Evolutionary conservation across 148 eudicot genomes (phyloP).

Genomic region (Gaultheria prostrata): DNA sequence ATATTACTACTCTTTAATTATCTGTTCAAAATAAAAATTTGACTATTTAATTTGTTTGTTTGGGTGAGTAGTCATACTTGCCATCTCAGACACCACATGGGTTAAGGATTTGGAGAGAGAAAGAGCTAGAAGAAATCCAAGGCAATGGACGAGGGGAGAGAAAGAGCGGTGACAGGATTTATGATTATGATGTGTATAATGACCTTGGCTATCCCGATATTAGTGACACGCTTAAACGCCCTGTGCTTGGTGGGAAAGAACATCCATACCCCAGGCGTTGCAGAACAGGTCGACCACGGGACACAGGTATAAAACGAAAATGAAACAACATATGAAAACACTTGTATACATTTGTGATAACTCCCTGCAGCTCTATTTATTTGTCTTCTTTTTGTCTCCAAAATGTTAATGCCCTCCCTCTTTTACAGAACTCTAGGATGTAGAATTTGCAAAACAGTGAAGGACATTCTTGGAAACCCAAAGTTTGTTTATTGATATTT

Average conservation of each 20-base stretch:
- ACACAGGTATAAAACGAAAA: too few relatives aligned
- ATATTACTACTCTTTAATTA: too few relatives aligned
- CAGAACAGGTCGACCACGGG: too few relatives aligned
- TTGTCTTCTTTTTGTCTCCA: too few relatives aligned
- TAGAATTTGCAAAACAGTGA: too few relatives aligned
- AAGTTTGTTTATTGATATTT: too few relatives aligned
- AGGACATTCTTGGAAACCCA: too few relatives aligned
- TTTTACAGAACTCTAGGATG: too few relatives aligned
- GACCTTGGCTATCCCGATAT: slow-evolving; percentile 68
- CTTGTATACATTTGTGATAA: too few relatives aligned
- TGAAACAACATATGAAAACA: background rate
- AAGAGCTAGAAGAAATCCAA: slow-evolving; percentile 41
- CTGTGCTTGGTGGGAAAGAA: slow-evolving; percentile 27
- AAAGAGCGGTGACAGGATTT: slow-evolving; percentile 56
- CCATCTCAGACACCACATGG: slow-evolving; percentile 73
- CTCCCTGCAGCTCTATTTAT: too few relatives aligned
- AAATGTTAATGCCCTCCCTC: too few relatives aligned
- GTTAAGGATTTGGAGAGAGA: slow-evolving; percentile 40
- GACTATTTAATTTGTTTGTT: background rate
- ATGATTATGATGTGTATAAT: slow-evolving; percentile 78
- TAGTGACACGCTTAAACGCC: slow-evolving; percentile 33
- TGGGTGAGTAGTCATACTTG: slow-evolving; percentile 50
- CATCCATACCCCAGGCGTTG: too few relatives aligned
- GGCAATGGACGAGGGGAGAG: slow-evolving; percentile 62
- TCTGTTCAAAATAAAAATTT: background rate